Evolutionary conservation across 164 flowering plant species (phyloP).

Genomic region (Magnolia kwangsiensis): DNA sequence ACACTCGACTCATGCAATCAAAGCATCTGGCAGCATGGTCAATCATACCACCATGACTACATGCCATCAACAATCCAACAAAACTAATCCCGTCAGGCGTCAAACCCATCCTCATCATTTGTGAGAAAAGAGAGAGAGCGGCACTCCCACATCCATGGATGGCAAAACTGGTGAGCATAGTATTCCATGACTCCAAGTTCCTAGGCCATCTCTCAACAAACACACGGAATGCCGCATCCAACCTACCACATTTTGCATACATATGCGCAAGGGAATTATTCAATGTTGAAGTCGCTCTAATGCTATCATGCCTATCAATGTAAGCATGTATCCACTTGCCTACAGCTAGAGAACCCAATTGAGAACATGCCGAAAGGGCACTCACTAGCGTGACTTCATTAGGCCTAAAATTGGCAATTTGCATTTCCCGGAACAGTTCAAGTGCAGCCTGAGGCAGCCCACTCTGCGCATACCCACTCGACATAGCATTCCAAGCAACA

Average conservation of each 20-base stretch:
- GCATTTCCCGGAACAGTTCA: constrained; percentile 11
- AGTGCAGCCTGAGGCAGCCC: constrained; percentile 12
- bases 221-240: constrained; percentile 8
- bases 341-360: constrained; percentile 12
- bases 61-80: constrained; percentile 14
- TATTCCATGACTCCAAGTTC: constrained; percentile 17
- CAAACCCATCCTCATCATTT: constrained; percentile 15
- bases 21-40: constrained; percentile 14
- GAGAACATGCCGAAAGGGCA: constrained; percentile 15
- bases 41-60: constrained; percentile 17
- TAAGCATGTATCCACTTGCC: constrained; percentile 16
- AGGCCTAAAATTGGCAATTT: constrained; percentile 11
- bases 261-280: constrained; percentile 16
- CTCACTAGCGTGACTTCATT: constrained; percentile 9
- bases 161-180: constrained; percentile 18
- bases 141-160: constrained; percentile 14
- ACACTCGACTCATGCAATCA: constrained; percentile 11
- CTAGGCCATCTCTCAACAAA: constrained; percentile 9
- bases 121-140: constrained; percentile 14
- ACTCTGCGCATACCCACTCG: constrained; percentile 9
- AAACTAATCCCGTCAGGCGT: constrained; percentile 18
- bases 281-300: constrained; percentile 7
- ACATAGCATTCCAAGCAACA: constrained; percentile 21
- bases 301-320: background rate
- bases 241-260: constrained; percentile 18